A percentile compares a stretch with the other conserved stretches of the same genome.
These are phyloP conservation scores for Lupinus albus DNA, from an alignment of 306 rosid species.

Conservation along the genomic window DNA sequence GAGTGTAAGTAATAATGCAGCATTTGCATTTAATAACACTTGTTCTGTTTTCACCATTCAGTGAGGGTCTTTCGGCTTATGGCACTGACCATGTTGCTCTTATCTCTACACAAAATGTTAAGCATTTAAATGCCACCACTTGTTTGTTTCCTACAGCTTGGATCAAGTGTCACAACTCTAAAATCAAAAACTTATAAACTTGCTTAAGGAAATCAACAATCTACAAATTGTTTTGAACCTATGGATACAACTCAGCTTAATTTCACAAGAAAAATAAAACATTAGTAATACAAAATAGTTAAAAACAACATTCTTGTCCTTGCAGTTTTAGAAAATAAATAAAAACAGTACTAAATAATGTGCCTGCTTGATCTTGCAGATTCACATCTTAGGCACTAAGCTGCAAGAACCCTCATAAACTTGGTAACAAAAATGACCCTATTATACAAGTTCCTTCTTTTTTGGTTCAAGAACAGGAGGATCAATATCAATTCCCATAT, in stretches of 20 bases:
- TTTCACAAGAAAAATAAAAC: constrained; percentile 3
- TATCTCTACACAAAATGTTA: too few species aligned
- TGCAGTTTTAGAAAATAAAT: constrained; percentile 28
- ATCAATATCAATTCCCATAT: constrained; percentile 96
- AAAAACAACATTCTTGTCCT: constrained; percentile 9
- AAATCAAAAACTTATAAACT: too few species aligned
- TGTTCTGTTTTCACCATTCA: too few species aligned
- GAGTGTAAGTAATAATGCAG: too few species aligned
- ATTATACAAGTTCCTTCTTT: constrained; percentile 57
- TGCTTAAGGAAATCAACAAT: too few species aligned
- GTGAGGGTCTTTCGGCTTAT: too few species aligned
- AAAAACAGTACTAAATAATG: constrained; percentile 26
- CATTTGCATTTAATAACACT: too few species aligned
- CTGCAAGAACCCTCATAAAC: constrained; percentile 27
- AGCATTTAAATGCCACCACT: too few species aligned
- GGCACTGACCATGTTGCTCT: too few species aligned
- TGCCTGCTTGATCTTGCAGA: constrained; percentile 20
- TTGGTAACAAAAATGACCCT: not conserved
- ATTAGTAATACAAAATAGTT: constrained; percentile 10
- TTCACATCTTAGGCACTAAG: not conserved
- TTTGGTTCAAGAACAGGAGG: constrained; percentile 88
- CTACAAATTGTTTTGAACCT: too few species aligned
- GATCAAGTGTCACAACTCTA: too few species aligned
- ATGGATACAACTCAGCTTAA: not conserved
- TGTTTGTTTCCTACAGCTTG: too few species aligned